Evolutionary conservation across 2,329 filamentous ascomycete genomes (phyloP).

Genomic region (Epichloe festucae): DNA sequence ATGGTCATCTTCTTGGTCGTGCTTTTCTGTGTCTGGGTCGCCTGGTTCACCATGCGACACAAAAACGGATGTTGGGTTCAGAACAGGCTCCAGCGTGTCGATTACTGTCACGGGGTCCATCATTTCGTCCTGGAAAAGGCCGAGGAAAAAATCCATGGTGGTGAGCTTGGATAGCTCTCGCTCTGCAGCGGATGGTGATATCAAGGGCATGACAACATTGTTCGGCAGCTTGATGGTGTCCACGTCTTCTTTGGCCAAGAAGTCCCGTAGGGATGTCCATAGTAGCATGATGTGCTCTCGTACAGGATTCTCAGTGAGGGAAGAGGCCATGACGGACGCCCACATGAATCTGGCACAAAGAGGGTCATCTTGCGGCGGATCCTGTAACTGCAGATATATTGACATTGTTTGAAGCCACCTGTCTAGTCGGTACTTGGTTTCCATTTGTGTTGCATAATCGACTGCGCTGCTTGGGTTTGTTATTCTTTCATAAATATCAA

Average conservation of each 20-base stretch:
- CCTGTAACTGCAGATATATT: conserved; percentile 26
- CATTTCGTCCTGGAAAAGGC: conserved; percentile 72
- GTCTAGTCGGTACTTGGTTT: conserved; percentile 35
- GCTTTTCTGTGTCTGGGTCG: not conserved
- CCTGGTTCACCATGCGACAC: conserved; percentile 14
- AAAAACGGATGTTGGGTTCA: conserved; percentile 56
- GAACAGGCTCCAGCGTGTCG: conserved; percentile 80
- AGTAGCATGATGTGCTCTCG: conserved; percentile 44
- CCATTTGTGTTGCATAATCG: conserved; percentile 32
- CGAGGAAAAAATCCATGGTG: conserved; percentile 92
- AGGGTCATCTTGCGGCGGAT: conserved; percentile 21
- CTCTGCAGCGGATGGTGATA: conserved; percentile 73
- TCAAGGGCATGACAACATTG: conserved; percentile 76
- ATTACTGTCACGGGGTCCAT: conserved; percentile 76
- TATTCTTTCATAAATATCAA: conserved; percentile 47
- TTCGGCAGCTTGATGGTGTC: conserved; percentile 56
- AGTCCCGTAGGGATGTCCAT: conserved; percentile 45
- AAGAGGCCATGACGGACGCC: conserved; percentile 41
- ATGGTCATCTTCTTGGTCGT: not conserved
- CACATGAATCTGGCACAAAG: conserved; percentile 43
- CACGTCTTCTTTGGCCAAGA: conserved; percentile 27
- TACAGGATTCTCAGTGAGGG: conserved; percentile 37
- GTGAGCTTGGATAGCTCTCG: conserved; percentile 84
- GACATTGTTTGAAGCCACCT: conserved; percentile 40
- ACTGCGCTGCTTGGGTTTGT: conserved; percentile 43